Base-by-base conservation (phyloP, 2,329 filamentous ascomycete species). In the Colletotrichum sp. region DNA sequence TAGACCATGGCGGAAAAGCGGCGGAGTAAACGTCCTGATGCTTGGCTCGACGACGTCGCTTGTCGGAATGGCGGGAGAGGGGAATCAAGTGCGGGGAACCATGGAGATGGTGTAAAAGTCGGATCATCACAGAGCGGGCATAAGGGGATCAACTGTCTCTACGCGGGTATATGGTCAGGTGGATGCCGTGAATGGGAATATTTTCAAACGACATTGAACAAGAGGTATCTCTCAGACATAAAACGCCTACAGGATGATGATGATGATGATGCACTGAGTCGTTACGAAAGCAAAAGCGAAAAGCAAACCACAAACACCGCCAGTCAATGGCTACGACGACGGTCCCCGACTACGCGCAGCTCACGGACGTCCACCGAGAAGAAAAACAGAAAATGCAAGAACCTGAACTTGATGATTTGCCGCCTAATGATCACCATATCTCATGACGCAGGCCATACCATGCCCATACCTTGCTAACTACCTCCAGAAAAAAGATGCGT, bases 151-250 rank as follows among this genome's bases (percentile, higher is more conserved):
- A 13, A 24, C 3, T 1, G 30, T 18, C 30, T 30, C 16, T 60
- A 30, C 21, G 7, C 5, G 18, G 34, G 36, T 38, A 55, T 38
- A 30, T 38, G 12, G 24, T 12, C 24, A 36, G 24, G 21, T 30
- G 8, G 21, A 69, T 15, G 24, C 36, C 18, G 24, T 3, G 16
- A 55, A n/a, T 55, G 62, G 56, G 30, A 58, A 75, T 62, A 72
- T 55, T 18, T 64, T 72, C 5, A 8, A 56, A 12, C 55, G 21
- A 71, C 58, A 62, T 38, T 52, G 43, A 66, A 34, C 52, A 67
- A 56, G 58, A 76, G 73, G 73, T 73, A 76, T 76, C 73, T 73
- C 71, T 75, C 73, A 73, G 32, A 60, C 62, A 70, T 72, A 61
- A 69, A 75, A 76, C 73, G 73, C 73, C 73, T 73, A 73, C 64